Base-by-base conservation (phyloP, 2,329 filamentous ascomycete genomes). In the Chlorencoelia australis region DNA sequence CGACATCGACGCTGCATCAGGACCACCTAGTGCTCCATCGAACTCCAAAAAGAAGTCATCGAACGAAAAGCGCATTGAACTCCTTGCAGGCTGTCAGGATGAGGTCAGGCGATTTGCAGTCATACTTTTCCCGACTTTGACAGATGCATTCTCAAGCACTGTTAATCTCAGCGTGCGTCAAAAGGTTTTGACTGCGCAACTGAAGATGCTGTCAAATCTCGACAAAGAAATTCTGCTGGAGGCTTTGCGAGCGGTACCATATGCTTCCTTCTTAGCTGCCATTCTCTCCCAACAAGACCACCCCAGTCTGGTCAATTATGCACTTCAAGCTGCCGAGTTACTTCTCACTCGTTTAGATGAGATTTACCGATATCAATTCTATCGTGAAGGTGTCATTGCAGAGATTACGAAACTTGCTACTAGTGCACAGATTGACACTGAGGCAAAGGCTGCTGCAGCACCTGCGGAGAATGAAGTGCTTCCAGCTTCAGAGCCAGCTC, bases 171-270 rank as follows among this genome's bases (percentile, higher is more conserved):
- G 77, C 39, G 91, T 98, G 26, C 82, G 93, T 15, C 86, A 96
- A 56, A 95, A 94, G 61, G 91, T 98, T 3, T 69, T 98, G 21
- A 85, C 78, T 14, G 91, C 89, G n/a, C 91, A 98, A 54, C 66
- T 96, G 29, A 96, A 96, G 64, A 96, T 98, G 86, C 71, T 98
- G 7, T 94, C 87, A 9, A 94, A 95, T 47, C 64, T 98, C n/a
- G 86, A 95, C 49, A 78, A 76, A 28, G 69, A 73, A 24, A 86
- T 98, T 33, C 71, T 98, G 4, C 73, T 85, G 43, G 89, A 95
- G 50, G 82, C 89, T 7, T 63, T 98, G 19, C 81, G 81, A 17
- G 75, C 84, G 11, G 88, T 98, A 1, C 85, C 91, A 0, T 98
- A 96, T 59, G 87, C 91, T 2, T 98, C 93, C 0, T 95, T 94